These are phyloP conservation scores for Mesotaenium endlicherianum DNA, from an alignment of 139 green algal genomes.

Conservation along the genomic window DNA sequence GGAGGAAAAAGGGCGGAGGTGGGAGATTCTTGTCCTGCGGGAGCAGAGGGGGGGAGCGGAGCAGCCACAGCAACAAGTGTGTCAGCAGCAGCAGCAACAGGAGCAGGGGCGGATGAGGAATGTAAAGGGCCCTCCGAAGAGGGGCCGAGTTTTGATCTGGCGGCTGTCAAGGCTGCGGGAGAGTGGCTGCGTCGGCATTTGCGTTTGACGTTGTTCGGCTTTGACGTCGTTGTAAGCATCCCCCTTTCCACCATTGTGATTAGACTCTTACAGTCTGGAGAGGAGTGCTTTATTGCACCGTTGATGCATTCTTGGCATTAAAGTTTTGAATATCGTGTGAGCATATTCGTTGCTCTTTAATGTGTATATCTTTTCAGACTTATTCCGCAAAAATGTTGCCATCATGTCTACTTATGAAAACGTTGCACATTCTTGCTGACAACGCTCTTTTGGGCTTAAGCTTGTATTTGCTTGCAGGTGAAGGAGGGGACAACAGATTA, in stretches of 20 bases:
- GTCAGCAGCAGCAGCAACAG: too few species aligned
- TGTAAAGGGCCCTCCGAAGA: too few species aligned
- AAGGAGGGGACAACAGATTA: slow-evolving; percentile 23
- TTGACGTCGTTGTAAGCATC: slow-evolving; percentile 37
- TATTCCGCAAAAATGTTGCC: neutral
- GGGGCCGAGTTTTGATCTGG: too few species aligned
- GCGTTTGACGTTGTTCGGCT: slow-evolving; percentile 33
- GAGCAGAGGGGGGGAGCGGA: neutral
- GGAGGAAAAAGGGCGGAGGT: neutral
- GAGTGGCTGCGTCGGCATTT: too few species aligned
- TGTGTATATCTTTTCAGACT: neutral
- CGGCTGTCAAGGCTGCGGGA: too few species aligned
- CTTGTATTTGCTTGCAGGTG: slow-evolving; percentile 6
- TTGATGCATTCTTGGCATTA: too few species aligned
- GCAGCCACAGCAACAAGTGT: too few species aligned
- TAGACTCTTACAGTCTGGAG: too few species aligned
- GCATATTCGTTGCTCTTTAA: neutral
- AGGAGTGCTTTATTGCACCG: too few species aligned
- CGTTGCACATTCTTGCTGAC: neutral
- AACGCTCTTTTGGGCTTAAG: neutral
- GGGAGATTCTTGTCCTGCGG: neutral
- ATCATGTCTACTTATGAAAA: neutral
- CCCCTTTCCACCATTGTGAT: neutral
- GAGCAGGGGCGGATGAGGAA: neutral
- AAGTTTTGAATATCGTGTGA: neutral